Conservation (phyloP, 2,329 filamentous ascomycete genomes). For the Fusarium devonianum region DNA sequence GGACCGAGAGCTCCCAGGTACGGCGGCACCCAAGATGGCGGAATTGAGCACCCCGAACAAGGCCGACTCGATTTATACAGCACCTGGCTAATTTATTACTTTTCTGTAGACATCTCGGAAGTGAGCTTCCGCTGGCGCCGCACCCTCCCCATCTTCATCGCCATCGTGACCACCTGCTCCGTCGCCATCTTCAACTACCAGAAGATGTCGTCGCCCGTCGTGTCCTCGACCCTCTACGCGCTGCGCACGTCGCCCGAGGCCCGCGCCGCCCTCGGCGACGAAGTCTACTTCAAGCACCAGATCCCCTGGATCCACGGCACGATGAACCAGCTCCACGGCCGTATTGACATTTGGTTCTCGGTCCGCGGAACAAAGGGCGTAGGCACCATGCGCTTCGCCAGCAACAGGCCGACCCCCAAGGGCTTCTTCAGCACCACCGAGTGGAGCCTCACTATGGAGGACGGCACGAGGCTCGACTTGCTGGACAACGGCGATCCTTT, state of each 20-base stretch:
- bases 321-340: conserved; percentile 92
- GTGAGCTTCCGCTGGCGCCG: conserved; percentile 68
- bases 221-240: conserved; percentile 90
- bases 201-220: conserved; percentile 84
- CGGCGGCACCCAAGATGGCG: neutral
- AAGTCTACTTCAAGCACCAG: conserved; percentile 80
- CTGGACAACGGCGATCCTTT: conserved; percentile 78
- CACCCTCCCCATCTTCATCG: conserved; percentile 82
- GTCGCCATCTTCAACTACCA: conserved; percentile 99
- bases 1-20: conserved; percentile 72
- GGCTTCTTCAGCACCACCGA: conserved; percentile 83
- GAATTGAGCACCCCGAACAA: neutral
- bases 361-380: conserved; percentile 79
- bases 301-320: conserved; percentile 86
- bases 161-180: conserved; percentile 73
- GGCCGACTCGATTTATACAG: conserved; percentile 1
- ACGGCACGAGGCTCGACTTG: conserved; percentile 71
- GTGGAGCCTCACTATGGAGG: conserved; percentile 81
- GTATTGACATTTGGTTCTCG: conserved; percentile 85
- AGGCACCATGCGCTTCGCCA: conserved; percentile 82
- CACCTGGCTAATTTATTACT: neutral
- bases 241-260: conserved; percentile 81
- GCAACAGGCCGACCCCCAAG: conserved; percentile 68
- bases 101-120: conserved; percentile 49
- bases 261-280: conserved; percentile 81